Conservation (phyloP, 345 rosid genomes). For the Kandelia obovata region DNA sequence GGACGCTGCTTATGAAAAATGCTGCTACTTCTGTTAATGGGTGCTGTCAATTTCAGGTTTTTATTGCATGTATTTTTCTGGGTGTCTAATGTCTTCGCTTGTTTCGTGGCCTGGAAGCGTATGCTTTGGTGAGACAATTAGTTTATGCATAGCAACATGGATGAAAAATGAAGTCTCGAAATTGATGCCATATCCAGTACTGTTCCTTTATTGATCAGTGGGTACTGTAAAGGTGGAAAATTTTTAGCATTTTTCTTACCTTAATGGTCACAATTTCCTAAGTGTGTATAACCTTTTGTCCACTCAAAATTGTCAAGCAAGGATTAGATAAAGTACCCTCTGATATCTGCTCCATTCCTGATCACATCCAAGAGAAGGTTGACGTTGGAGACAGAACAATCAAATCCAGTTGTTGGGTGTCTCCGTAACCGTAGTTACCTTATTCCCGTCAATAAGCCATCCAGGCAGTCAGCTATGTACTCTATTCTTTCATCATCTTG, state of each 20-base stretch:
- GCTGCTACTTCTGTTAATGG: conserved; percentile 36
- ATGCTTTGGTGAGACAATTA: not conserved
- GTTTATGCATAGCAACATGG: not conserved
- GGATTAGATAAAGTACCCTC: conserved; percentile 12
- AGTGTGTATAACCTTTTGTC: conserved; percentile 7
- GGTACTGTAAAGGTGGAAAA: not conserved
- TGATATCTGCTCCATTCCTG: conserved; percentile 18
- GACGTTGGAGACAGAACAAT: too few relatives aligned
- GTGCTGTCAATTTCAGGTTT: conserved; percentile 30
- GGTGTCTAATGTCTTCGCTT: not conserved
- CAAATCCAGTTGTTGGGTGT: too few relatives aligned
- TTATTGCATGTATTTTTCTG: not conserved
- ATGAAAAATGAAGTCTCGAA: conserved; percentile 1
- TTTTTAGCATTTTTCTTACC: not conserved
- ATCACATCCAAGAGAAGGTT: not conserved
- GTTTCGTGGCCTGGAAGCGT: not conserved
- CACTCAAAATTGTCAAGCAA: conserved; percentile 18
- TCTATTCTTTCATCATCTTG: too few relatives aligned
- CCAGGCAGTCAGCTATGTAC: too few relatives aligned
- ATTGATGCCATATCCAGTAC: not conserved
- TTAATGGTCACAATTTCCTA: not conserved
- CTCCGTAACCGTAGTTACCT: too few relatives aligned
- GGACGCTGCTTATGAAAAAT: conserved; percentile 24
- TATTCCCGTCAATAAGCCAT: too few relatives aligned
- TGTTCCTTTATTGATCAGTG: not conserved